Percentiles rank a stretch among this genome's conserved stretches.
Conservation (phyloP, 139 green algal species). For the Volvox reticuliferus region DNA sequence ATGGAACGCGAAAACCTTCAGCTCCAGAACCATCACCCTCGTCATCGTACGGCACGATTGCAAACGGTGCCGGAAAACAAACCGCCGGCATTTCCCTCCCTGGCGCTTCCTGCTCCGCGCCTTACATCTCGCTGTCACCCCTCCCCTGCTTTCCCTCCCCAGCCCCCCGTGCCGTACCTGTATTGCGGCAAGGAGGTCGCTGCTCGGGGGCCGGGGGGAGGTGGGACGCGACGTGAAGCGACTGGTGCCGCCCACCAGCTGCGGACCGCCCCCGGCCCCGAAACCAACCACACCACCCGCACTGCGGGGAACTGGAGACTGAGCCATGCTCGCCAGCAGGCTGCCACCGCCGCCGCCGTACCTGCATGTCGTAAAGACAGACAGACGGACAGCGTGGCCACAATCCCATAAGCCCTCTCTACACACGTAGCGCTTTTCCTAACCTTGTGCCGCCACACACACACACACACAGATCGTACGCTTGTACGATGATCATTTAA, state of each 20-base stretch:
- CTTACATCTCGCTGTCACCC: not conserved
- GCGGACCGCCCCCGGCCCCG: not conserved
- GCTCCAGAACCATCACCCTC: too few relatives aligned
- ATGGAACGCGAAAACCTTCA: too few relatives aligned
- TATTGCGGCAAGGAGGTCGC: conserved; percentile 33
- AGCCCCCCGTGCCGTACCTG: not conserved
- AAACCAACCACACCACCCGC: not conserved
- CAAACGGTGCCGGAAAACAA: too few relatives aligned
- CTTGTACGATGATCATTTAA: too few relatives aligned
- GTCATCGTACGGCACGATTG: too few relatives aligned
- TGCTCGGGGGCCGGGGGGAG: not conserved
- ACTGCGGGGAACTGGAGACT: conserved; percentile 4
- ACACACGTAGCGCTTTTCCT: too few relatives aligned
- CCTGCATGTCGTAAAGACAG: conserved; percentile 1
- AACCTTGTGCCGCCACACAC: too few relatives aligned
- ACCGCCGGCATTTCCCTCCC: too few relatives aligned
- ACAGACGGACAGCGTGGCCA: too few relatives aligned
- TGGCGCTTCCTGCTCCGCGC: too few relatives aligned
- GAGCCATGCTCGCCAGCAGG: conserved; percentile 13
- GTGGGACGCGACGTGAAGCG: not conserved
- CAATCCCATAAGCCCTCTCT: too few relatives aligned
- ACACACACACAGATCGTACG: too few relatives aligned
- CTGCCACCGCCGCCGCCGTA: conserved; percentile 32
- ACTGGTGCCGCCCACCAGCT: not conserved
- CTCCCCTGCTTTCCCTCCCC: not conserved